Base-by-base conservation (phyloP, 2,329 filamentous ascomycete genomes). In the Colletotrichum phormii region DNA sequence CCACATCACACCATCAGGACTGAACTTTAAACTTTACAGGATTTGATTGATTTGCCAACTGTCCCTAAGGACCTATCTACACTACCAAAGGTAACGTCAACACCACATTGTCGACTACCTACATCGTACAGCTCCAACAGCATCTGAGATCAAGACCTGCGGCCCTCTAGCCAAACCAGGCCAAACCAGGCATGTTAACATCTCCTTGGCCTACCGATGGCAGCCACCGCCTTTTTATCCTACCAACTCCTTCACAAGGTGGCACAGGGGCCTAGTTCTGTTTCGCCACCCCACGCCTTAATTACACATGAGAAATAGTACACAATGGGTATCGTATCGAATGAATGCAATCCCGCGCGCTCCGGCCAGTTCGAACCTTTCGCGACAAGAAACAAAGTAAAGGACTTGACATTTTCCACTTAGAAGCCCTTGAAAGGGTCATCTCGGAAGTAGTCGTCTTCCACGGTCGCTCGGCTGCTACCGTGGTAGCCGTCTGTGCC, bases 381-480 rank as follows among this genome's bases (percentile, higher is more conserved):
- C 71, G 67, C 67, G 57, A 35, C 26, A 63, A 49, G 57, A 49
- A 62, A 59, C n/a, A 15, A 59, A 58, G 6, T 65, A 64, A 42
- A 61, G 53, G 62, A 72, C 18, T 55, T 29, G 61, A 61, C 60
- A 24, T 15, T 37, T 24, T 35, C n/a, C 59, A 35, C 29, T 46
- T 81, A 92, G 76, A 92, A 92, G 4, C 89, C 89, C 75, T 84
- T 86, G 76, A 92, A 92, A 1, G 90, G 90, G 74, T 92, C 90
- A 29, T 91, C 88, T 49, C 87, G 83, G 78, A 86, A 86, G 76
- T 85, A 89, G 69, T 91, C 89, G 70, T 91, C 89, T 73, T 90
- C 88, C 18, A 83, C 82, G 11, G 83, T 81, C 7, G 83, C 85
- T 70, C 84, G 83, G 67, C 84, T 88, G 24, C 85, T 86, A 4